phyloP scores from a whole-genome alignment of 306 rosid species.

The Gleditsia sinensis region DNA sequence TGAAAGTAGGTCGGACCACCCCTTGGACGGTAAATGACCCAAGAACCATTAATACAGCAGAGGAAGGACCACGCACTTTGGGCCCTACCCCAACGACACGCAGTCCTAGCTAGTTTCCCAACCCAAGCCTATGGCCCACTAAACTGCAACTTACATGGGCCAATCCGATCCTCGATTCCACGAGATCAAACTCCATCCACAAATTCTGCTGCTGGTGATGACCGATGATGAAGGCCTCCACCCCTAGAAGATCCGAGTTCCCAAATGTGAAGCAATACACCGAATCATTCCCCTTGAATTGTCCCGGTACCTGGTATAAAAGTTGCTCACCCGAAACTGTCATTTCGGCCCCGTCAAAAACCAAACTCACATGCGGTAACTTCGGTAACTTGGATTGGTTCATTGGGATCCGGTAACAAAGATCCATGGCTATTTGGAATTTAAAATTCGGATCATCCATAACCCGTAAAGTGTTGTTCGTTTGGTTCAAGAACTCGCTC shows the following conservation, averaged over 20 bases:
- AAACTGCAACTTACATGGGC: slow-evolving; percentile 63
- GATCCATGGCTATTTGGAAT: slow-evolving; percentile 78
- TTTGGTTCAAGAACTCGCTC: slow-evolving; percentile 59
- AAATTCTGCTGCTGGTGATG: slow-evolving; percentile 85
- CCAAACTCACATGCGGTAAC: slow-evolving; percentile 60
- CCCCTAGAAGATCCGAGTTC: slow-evolving; percentile 78
- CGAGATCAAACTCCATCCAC: slow-evolving; percentile 86
- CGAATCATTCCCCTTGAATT: slow-evolving; percentile 49
- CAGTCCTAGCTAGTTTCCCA: slow-evolving; percentile 34
- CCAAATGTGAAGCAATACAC: slow-evolving; percentile 84
- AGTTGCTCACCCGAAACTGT: slow-evolving; percentile 50
- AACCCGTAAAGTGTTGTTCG: slow-evolving; percentile 36
- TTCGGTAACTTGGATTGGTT: slow-evolving; percentile 38
- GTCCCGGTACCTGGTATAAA: slow-evolving; percentile 57
- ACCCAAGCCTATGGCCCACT: slow-evolving; percentile 52
- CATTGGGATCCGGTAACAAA: slow-evolving; percentile 61
- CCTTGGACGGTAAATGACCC: neutral
- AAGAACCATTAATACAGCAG: too few relatives aligned
- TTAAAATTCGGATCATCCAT: slow-evolving; percentile 63
- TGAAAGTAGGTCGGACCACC: slow-evolving; percentile 8
- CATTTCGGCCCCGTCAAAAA: slow-evolving; percentile 77
- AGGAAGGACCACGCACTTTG: neutral
- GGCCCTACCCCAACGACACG: neutral
- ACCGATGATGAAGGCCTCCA: slow-evolving; percentile 78
- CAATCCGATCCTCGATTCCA: slow-evolving; percentile 64